A percentile compares a stretch with the other conserved stretches of the same genome.
Evolutionary conservation across 495 filamentous ascomycete genomes (phyloP).

Genomic region (Achaetomiella virescens): DNA sequence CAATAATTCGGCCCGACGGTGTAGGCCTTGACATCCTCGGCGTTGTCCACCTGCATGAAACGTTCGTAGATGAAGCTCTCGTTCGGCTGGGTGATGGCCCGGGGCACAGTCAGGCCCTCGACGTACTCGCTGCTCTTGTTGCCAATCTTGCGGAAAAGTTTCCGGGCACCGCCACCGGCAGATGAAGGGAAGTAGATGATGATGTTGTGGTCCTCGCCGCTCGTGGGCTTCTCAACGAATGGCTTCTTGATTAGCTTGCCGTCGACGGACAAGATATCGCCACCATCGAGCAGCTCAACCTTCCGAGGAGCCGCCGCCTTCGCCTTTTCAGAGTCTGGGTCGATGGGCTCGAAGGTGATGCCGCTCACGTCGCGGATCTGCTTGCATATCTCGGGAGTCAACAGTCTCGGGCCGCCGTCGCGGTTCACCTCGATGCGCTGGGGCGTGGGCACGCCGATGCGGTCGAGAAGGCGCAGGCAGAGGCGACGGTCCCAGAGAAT

Average conservation of each 20-base stretch:
- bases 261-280: slow-evolving; percentile 82
- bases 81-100: slow-evolving; percentile 68
- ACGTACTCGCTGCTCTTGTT: slow-evolving; percentile 98
- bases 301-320: slow-evolving; percentile 54
- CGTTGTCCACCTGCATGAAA: slow-evolving; percentile 91
- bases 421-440: slow-evolving; percentile 87
- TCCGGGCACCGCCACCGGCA: slow-evolving; percentile 78
- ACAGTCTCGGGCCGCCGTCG: slow-evolving; percentile 79
- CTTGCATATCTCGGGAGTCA: slow-evolving; percentile 68
- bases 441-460: slow-evolving; percentile 82
- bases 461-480: slow-evolving; percentile 80
- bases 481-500: slow-evolving; percentile 93
- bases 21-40: slow-evolving; percentile 97
- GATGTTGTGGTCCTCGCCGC: slow-evolving; percentile 97
- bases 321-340: slow-evolving; percentile 52
- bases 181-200: slow-evolving; percentile 90
- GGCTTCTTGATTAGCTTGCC: slow-evolving; percentile 78
- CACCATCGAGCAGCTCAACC: slow-evolving; percentile 78
- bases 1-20: slow-evolving; percentile 92
- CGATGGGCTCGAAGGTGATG: slow-evolving; percentile 66
- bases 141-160: slow-evolving; percentile 91
- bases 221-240: slow-evolving; percentile 98
- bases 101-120: slow-evolving; percentile 62
- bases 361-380: slow-evolving; percentile 74
- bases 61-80: slow-evolving; percentile 94